Evolutionary conservation across 2,329 filamentous ascomycete genomes (phyloP).

Genomic region (Penicillium sp.): DNA sequence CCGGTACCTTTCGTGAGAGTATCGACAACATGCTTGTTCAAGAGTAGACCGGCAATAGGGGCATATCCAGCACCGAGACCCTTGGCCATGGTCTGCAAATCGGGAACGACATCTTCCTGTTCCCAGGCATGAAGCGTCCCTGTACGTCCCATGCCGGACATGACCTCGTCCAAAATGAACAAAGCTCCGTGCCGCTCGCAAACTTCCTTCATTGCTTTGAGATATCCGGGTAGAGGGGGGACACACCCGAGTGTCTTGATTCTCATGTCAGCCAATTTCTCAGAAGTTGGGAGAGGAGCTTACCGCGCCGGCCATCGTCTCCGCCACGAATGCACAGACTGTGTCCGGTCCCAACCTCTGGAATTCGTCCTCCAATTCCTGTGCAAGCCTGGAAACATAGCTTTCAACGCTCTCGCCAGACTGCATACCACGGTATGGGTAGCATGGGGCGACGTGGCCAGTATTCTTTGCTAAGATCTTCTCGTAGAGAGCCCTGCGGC

Average conservation of each 20-base stretch:
- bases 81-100: slow-evolving; percentile 59
- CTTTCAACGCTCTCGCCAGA: slow-evolving; percentile 51
- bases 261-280: not conserved
- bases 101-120: slow-evolving; percentile 53
- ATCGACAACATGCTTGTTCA: slow-evolving; percentile 48
- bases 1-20: slow-evolving; percentile 44
- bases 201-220: slow-evolving; percentile 52
- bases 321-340: slow-evolving; percentile 65
- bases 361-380: slow-evolving; percentile 66
- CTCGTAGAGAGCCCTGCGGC: slow-evolving; percentile 60
- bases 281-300: slow-evolving; percentile 13
- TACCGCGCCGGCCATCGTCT: slow-evolving; percentile 51
- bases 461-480: slow-evolving; percentile 55
- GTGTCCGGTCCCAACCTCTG: slow-evolving; percentile 59
- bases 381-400: slow-evolving; percentile 59
- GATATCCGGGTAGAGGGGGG: slow-evolving; percentile 53
- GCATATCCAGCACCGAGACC: slow-evolving; percentile 55
- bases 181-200: slow-evolving; percentile 58
- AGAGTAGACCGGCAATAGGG: slow-evolving; percentile 54
- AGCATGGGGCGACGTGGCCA: slow-evolving; percentile 62
- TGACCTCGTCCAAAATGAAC: slow-evolving; percentile 48
- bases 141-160: slow-evolving; percentile 57
- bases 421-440: slow-evolving; percentile 57
- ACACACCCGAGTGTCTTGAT: slow-evolving; percentile 50
- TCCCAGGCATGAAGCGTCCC: slow-evolving; percentile 58